Evolutionary conservation across 108 stramenopile species (phyloP), one percentile per base, ranked within the genome.

Genomic region (Poteriospumella lacustris): DNA sequence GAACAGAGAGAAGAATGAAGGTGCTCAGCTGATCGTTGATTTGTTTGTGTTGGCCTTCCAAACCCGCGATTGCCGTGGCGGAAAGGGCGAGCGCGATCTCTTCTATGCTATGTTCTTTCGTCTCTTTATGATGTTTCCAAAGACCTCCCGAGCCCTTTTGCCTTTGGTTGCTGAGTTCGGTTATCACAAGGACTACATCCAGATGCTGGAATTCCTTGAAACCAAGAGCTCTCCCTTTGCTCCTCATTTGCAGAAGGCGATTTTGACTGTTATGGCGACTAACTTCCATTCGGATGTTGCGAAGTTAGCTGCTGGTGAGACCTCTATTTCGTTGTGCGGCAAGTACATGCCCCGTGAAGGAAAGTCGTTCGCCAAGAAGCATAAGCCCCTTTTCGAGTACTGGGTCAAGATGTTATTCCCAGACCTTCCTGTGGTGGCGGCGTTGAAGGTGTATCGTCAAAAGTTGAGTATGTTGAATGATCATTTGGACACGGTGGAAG

Each of bases 311-410:
- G n/a, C n/a, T n/a, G n/a, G n/a, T n/a, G n/a, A n/a, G n/a, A n/a
- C n/a, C n/a, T 5, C 38, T 56, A 77, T 81, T 40, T 59, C 58
- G 58, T 68, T 86, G 24, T 40, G 75, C 39, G 85, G 83, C 29
- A 86, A 86, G 80, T 86, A 68, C 76, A 59, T 80, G 1, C 85
- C 85, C 0, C 80, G 83, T 1, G 86, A 87, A 76, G 47, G 69
- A 26, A 78, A 67, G 43, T 24, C 58, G 43, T 76, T 86, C 31
- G 85, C 82, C 59, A 86, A 83, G 80, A 59, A 41, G 42, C n/a
- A n/a, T n/a, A 15, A 72, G 3, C 56, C 75, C 5, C 80, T 82
- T 52, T 62, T 79, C 42, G 28, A 28, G 39, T 24, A 34, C 0
- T 69, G 82, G 44, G 68, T 70, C 24, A 1, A 41, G 58, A 0